Evolutionary conservation across 2,329 filamentous ascomycete species (phyloP), one percentile per base, ranked within the genome.

Genomic region (Lasiodiplodia gonubiensis): DNA sequence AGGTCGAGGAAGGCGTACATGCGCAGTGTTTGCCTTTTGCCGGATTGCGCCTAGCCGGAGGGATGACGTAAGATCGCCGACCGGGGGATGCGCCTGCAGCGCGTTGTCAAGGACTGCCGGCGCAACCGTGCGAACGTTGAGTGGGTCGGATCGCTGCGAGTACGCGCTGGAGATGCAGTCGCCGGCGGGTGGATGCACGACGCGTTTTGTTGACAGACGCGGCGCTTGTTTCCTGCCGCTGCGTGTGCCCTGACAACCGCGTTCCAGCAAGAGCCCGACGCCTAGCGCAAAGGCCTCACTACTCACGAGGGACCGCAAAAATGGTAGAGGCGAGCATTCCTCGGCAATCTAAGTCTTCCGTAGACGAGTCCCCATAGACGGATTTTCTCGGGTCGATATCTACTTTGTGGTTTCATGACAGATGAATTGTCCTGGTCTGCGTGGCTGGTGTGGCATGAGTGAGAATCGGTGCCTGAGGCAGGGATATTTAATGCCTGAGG

Each of bases 1-100:
- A 66, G 42, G 18, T 49, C 27, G 53, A 66, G 64, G 46, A 57
- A 57, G 37, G 27, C 39, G 64, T 66, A 57, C 64, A 66, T 66
- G n/a, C 53, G 63, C 51, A 27, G 64, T 67, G 54, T 67, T 67
- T 67, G 48, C 37, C 33, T 67, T 60, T 67, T 67, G 16, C 64
- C 64, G 46, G 12, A 67, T 59, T 35, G 64, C 46, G 64, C 42
- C 42, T 59, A 57, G 64, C 48, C 42, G 11, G 48, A 33, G 12
- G n/a, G 54, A 52, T 57, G 64, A 57, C 59, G 59, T 49, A 66
- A 46, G 64, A 57, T 57, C 52, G 39, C 64, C 27, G 46, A 18
- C 64, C 37, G 64, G 64, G 64, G 52, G 64, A 66, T 57, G 64
- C 27, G 42, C 42, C 42, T 46, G 42, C 42, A 46, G 42, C 42